A percentile compares a stretch with the other conserved stretches of the same genome.
Conservation (phyloP, 768 basidiomycete species). For the Coprinopsis sp. region DNA sequence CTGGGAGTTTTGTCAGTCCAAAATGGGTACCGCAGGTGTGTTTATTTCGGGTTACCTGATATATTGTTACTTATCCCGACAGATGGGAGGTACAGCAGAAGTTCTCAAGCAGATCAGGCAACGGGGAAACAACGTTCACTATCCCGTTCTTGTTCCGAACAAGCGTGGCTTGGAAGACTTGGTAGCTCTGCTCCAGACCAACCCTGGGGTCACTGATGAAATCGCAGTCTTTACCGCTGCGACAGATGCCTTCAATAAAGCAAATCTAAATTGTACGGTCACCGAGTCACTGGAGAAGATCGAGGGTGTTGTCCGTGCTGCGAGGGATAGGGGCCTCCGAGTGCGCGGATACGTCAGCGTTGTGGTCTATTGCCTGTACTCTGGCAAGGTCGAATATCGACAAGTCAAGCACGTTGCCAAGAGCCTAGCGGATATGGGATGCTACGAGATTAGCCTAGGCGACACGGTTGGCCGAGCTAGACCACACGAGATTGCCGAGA, state of each 20-base stretch:
- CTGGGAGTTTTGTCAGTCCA: conserved; percentile 87
- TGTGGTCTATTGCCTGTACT: conserved; percentile 79
- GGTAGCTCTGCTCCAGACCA: conserved; percentile 45
- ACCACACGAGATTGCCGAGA: conserved; percentile 57
- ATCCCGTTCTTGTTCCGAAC: conserved; percentile 82
- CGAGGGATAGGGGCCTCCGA: conserved; percentile 55
- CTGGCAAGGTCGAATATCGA: conserved; percentile 65
- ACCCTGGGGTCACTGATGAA: conserved; percentile 59
- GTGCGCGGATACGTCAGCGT: conserved; percentile 87
- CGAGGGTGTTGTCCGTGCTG: conserved; percentile 55
- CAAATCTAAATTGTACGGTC: conserved; percentile 78
- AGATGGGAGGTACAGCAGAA: conserved; percentile 88
- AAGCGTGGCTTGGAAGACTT: conserved; percentile 70
- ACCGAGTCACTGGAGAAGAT: conserved; percentile 65
- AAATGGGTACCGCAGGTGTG: conserved; percentile 90
- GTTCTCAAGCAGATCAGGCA: conserved; percentile 54
- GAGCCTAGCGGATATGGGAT: conserved; percentile 82
- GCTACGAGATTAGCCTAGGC: conserved; percentile 88
- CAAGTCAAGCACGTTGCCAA: conserved; percentile 66
- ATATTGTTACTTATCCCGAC: background rate
- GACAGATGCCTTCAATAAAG: conserved; percentile 79
- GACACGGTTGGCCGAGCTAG: conserved; percentile 90
- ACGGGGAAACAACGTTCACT: conserved; percentile 50
- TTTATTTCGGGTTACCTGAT: conserved; percentile 1
- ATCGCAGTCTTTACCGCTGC: conserved; percentile 88